Evolutionary conservation across 805 yeast species (phyloP).

Genomic region (Candida fluviatilis): DNA sequence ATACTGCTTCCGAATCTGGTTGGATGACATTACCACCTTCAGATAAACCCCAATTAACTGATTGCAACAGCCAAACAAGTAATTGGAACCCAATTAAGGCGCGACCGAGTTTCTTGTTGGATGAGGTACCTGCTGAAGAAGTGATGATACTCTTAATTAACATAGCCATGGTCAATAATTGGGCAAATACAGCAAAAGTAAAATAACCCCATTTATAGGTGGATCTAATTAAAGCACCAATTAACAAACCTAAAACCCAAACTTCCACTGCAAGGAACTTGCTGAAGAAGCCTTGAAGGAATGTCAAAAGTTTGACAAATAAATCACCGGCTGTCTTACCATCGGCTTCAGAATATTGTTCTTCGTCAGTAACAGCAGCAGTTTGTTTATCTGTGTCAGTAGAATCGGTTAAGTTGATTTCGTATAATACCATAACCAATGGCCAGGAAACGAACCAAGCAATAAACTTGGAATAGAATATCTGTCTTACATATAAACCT

Average conservation of each 20-base stretch:
- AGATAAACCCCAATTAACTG: constrained; percentile 48
- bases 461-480: constrained; percentile 52
- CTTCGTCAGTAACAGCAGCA: constrained; percentile 25
- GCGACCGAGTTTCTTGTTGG: not conserved
- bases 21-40: constrained; percentile 63
- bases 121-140: constrained; percentile 6
- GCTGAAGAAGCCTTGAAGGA: constrained; percentile 34
- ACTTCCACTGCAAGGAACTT: constrained; percentile 44
- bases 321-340: constrained; percentile 22
- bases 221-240: constrained; percentile 52
- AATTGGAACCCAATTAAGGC: constrained; percentile 24
- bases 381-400: not conserved
- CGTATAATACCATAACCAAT: constrained; percentile 28
- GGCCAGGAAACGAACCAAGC: constrained; percentile 60
- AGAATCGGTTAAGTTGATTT: constrained; percentile 11
- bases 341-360: constrained; percentile 24
- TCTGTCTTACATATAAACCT: constrained; percentile 40
- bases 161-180: constrained; percentile 38
- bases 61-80: constrained; percentile 46
- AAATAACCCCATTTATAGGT: constrained; percentile 70
- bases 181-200: constrained; percentile 46
- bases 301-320: constrained; percentile 22
- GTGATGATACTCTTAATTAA: constrained; percentile 8
- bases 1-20: constrained; percentile 56
- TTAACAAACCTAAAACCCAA: constrained; percentile 50